These are phyloP conservation scores for Neohortaea acidophila DNA, from an alignment of 495 filamentous ascomycete genomes.

Conservation along the genomic window DNA sequence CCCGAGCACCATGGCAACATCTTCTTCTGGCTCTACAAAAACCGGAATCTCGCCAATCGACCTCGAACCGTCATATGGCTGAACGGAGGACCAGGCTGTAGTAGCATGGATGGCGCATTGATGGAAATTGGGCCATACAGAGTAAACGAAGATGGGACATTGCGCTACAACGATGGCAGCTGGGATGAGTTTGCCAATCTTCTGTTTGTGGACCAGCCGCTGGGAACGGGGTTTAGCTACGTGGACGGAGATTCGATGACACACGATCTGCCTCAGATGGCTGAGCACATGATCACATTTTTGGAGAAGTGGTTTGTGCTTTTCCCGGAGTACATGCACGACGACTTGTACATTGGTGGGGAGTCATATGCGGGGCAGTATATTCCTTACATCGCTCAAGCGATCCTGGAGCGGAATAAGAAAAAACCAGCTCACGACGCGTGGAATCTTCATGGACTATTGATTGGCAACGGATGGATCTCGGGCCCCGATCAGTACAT, in stretches of 20 bases:
- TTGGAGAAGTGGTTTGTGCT: constrained; percentile 77
- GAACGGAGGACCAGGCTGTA: constrained; percentile 92
- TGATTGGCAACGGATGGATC: constrained; percentile 98
- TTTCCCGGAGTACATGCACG: constrained; percentile 82
- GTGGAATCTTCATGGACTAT: constrained; percentile 75
- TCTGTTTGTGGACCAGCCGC: constrained; percentile 91
- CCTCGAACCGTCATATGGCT: constrained; percentile 93
- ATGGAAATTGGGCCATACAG: constrained; percentile 97
- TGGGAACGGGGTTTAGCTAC: constrained; percentile 92
- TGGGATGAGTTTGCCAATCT: constrained; percentile 97
- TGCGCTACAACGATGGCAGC: constrained; percentile 73
- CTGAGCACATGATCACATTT: constrained; percentile 71
- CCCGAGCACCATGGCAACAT: constrained; percentile 73
- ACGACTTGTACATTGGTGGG: constrained; percentile 87
- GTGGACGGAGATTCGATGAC: constrained; percentile 75
- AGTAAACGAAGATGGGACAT: constrained; percentile 55
- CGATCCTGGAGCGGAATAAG: constrained; percentile 70
- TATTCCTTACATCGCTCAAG: constrained; percentile 87
- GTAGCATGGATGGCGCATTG: constrained; percentile 88
- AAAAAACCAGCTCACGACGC: constrained; percentile 25
- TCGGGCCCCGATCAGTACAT: constrained; percentile 78
- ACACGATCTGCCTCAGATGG: constrained; percentile 77
- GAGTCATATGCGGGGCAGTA: constrained; percentile 96
- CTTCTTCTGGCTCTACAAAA: constrained; percentile 97
- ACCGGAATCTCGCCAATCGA: constrained; percentile 81